Percentiles rank a stretch among this genome's conserved stretches.
Evolutionary conservation across 83 land plant genomes (phyloP).

Genomic region (Isoetes engelmannii): DNA sequence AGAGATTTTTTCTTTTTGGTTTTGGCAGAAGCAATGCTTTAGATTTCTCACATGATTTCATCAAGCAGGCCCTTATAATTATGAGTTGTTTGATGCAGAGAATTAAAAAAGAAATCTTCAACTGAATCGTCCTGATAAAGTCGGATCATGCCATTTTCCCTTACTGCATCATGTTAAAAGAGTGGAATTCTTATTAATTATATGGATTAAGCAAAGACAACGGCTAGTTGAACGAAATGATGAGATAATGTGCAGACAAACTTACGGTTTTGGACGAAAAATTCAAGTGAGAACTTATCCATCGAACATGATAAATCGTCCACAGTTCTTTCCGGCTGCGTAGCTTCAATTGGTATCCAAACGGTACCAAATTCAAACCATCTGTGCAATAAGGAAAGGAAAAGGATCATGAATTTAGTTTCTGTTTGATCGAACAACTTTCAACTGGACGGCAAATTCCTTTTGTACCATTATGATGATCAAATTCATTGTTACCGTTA

Average conservation of each 20-base stretch:
- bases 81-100: constrained; percentile 4
- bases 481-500: too few species aligned
- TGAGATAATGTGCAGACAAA: neutral
- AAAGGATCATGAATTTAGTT: neutral
- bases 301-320: constrained; percentile 18
- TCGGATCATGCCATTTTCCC: constrained; percentile 18
- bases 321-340: constrained; percentile 20
- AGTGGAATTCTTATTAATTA: constrained; percentile 1
- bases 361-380: constrained; percentile 40
- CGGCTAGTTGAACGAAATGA: neutral
- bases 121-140: neutral
- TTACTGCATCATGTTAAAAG: constrained; percentile 20
- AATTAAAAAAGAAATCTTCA: neutral
- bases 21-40: neutral
- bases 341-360: constrained; percentile 23
- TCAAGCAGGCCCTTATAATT: constrained; percentile 34
- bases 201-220: neutral
- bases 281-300: constrained; percentile 36
- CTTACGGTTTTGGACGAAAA: constrained; percentile 27
- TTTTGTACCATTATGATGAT: too few species aligned
- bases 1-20: neutral
- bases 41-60: constrained; percentile 30
- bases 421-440: neutral
- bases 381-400: constrained; percentile 13
- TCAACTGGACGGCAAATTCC: neutral